Conservation (phyloP, 441 rosid genomes). For the Mallotus japonicus region DNA sequence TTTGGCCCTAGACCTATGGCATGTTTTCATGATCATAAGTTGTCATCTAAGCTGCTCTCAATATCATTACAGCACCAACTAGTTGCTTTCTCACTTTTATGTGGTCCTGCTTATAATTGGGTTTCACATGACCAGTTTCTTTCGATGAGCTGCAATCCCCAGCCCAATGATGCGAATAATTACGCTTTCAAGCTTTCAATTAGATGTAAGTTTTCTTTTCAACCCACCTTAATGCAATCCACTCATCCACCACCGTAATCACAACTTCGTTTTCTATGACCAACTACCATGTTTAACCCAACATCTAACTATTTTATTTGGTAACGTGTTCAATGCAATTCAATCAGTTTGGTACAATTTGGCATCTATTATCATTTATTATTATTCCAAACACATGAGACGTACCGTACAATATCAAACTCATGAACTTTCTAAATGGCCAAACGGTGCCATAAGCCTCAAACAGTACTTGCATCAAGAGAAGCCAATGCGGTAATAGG, state of each 20-base stretch:
- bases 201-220: not conserved
- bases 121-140: not conserved
- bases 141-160: slow-evolving; percentile 1
- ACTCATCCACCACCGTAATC: not conserved
- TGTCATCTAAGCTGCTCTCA: not conserved
- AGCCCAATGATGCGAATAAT: not conserved
- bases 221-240: not conserved
- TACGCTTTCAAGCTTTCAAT: not conserved
- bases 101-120: slow-evolving; percentile 11
- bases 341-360: not conserved
- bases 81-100: not conserved
- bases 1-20: not conserved
- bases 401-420: not conserved
- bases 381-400: not conserved
- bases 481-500: not conserved
- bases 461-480: not conserved
- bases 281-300: not conserved
- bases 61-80: not conserved
- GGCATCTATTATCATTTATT: not conserved
- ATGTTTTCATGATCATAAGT: not conserved
- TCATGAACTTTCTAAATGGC: not conserved
- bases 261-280: not conserved
- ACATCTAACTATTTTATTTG: not conserved
- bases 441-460: not conserved
- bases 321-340: not conserved